Evolutionary conservation across 2,329 filamentous ascomycete genomes (phyloP), one percentile per base, ranked within the genome.

Genomic region (Aschersonia sp.): DNA sequence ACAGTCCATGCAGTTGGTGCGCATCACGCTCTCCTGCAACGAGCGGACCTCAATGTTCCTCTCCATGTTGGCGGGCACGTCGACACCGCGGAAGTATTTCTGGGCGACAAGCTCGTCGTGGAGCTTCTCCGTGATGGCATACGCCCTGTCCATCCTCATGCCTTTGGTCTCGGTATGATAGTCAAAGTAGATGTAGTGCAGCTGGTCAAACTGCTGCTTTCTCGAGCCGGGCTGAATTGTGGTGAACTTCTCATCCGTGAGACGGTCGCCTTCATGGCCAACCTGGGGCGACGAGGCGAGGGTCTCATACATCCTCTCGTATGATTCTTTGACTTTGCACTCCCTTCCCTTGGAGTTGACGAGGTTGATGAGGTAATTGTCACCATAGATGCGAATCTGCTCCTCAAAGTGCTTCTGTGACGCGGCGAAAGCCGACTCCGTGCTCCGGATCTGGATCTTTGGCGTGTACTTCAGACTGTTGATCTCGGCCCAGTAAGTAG

Each of bases 1-100:
- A 55, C 94, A 98, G 66, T 98, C 92, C 92, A 98, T 98, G 69
- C 92, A 98, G 64, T 98, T 98, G 40, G 92, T 96, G 47, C 92
- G 83, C 53, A 98, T 89, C 12, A 97, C 89, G 51, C 86, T 88
- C 1, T 81, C 87, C 71, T 98, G 92, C 53, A 79, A 75, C 52
- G 78, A 82, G 53, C 88, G 81, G 35, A 87, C 78, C 57, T 97
- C 90, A 10, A 96, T 73, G 14, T 78, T 79, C 32, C 83, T 85
- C 50, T 81, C 73, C 45, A 72, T 63, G 55, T 79, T 77, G 42
- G 79, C 85, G 2, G 88, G 86, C 70, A 84, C 85, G 62, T 96
- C 87, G 31, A 90, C 79, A 39, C 87, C 90, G 52, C 88, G 84
- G 75, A 97, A 98, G 68, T 98, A 98, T 55, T 85, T 81, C 56